Percentiles rank a stretch among this genome's conserved stretches.
phyloP scores from a whole-genome alignment of 495 filamentous ascomycete genomes.

The Podospora bellae-mahoneyi region DNA sequence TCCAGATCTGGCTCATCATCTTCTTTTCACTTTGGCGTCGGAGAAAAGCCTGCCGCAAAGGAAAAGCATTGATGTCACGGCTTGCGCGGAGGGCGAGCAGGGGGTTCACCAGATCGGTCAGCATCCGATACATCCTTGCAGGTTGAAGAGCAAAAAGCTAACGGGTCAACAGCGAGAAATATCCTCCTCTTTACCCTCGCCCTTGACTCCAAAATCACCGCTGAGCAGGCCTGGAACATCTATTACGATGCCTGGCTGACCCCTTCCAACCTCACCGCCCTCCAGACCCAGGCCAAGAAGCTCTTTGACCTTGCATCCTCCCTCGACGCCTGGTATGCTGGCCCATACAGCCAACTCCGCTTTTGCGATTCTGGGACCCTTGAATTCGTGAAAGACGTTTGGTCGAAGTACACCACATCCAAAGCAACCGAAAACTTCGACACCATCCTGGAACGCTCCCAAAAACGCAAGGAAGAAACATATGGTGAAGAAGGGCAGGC shows the following conservation, averaged over 20 bases:
- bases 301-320: conserved; percentile 37
- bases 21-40: conserved; percentile 47
- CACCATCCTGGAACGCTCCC: background rate
- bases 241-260: conserved; percentile 53
- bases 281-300: conserved; percentile 39
- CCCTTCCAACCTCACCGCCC: conserved; percentile 31
- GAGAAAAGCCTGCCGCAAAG: conserved; percentile 25
- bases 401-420: conserved; percentile 20
- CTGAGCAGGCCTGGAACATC: conserved; percentile 47
- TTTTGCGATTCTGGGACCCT: conserved; percentile 39
- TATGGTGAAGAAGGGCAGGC: conserved; percentile 12
- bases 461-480: conserved; percentile 20
- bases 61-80: conserved; percentile 37
- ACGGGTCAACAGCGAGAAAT: conserved; percentile 44
- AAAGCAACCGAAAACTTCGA: conserved; percentile 11
- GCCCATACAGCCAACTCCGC: conserved; percentile 35
- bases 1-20: conserved; percentile 47
- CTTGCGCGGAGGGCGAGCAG: conserved; percentile 35
- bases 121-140: background rate
- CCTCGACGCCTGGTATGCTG: conserved; percentile 35
- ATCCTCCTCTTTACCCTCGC: conserved; percentile 48
- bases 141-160: background rate
- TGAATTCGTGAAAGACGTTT: conserved; percentile 34
- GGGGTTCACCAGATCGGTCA: conserved; percentile 22
- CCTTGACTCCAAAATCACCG: conserved; percentile 33